phyloP scores from a whole-genome alignment of 345 rosid species.

The Salix suchowensis region DNA sequence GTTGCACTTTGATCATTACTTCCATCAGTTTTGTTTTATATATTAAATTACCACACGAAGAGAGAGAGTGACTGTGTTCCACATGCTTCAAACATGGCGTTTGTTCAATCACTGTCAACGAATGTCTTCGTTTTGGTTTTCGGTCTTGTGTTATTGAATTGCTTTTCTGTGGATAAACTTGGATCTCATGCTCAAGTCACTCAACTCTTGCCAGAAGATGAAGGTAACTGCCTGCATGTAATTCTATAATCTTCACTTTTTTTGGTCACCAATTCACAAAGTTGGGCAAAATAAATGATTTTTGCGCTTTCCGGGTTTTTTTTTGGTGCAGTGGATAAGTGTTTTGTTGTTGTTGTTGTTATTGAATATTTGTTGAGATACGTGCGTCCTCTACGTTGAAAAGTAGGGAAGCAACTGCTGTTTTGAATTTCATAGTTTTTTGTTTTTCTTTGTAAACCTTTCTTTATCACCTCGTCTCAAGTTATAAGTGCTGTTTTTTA shows the following conservation, averaged over 20 bases:
- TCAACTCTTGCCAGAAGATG: conserved; percentile 38
- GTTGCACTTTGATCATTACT: background rate
- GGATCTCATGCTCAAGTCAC: conserved; percentile 41
- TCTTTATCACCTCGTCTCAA: background rate
- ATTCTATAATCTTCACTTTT: background rate
- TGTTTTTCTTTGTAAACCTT: background rate
- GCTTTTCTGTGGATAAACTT: conserved; percentile 11
- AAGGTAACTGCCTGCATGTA: conserved; percentile 33
- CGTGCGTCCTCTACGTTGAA: background rate
- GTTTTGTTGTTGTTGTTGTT: background rate
- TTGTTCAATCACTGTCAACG: conserved; percentile 18
- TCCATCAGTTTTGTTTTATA: background rate
- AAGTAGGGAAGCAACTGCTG: background rate
- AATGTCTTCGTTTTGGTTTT: conserved; percentile 24
- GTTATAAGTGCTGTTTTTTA: background rate
- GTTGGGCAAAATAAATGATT: background rate
- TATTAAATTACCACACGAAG: background rate
- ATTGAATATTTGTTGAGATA: conserved; percentile 3
- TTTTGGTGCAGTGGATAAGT: background rate
- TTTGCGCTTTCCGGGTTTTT: background rate
- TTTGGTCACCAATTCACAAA: background rate
- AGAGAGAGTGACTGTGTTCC: background rate
- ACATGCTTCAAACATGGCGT: conserved; percentile 24
- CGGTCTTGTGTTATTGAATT: conserved; percentile 24
- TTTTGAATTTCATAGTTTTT: background rate